A percentile compares a stretch with the other conserved stretches of the same genome.
These are phyloP conservation scores for Dillenia suffruticosa DNA, from an alignment of 164 flowering plant species.

Conservation along the genomic window DNA sequence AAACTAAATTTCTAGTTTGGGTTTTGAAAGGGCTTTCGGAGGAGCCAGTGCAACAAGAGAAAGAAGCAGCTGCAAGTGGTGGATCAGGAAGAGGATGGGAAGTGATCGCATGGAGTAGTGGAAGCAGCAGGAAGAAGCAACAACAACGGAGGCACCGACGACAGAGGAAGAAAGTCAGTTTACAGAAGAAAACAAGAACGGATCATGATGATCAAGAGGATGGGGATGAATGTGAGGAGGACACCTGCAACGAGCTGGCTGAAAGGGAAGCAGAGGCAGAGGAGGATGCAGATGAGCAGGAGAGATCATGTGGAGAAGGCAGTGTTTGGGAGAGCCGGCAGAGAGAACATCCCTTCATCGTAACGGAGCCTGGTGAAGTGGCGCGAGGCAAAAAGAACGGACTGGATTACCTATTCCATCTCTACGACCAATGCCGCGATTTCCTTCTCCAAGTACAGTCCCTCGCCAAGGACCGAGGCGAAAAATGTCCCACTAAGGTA, in stretches of 20 bases:
- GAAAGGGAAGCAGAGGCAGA: slow-evolving; percentile 14
- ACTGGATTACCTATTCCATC: slow-evolving; percentile 91
- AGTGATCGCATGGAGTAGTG: slow-evolving; percentile 18
- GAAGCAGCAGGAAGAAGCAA: slow-evolving; percentile 12
- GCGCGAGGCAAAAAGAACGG: slow-evolving; percentile 99
- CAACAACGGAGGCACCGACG: slow-evolving; percentile 20
- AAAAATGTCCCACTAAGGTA: slow-evolving; percentile 98
- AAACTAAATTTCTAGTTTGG: no score
- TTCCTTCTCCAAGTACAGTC: slow-evolving; percentile 87
- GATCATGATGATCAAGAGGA: no score
- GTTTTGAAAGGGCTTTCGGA: slow-evolving; percentile 62
- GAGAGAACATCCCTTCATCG: slow-evolving; percentile 93
- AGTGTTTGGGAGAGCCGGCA: slow-evolving; percentile 51
- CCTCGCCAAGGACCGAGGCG: slow-evolving; percentile 85
- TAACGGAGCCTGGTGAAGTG: slow-evolving; percentile 97
- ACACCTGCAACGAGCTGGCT: neutral
- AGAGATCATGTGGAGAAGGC: slow-evolving; percentile 20
- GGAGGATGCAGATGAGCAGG: slow-evolving; percentile 13
- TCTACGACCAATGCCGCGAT: slow-evolving; percentile 88
- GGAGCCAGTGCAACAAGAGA: slow-evolving; percentile 80
- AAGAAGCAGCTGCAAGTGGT: slow-evolving; percentile 64
- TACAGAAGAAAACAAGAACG: no score
- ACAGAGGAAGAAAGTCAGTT: neutral
- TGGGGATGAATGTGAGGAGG: no score
- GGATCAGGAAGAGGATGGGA: slow-evolving; percentile 50